Percentiles rank a stretch among this genome's conserved stretches.
phyloP scores from a whole-genome alignment of 352 stramenopile genomes.

The Phytopythium delawarense region DNA sequence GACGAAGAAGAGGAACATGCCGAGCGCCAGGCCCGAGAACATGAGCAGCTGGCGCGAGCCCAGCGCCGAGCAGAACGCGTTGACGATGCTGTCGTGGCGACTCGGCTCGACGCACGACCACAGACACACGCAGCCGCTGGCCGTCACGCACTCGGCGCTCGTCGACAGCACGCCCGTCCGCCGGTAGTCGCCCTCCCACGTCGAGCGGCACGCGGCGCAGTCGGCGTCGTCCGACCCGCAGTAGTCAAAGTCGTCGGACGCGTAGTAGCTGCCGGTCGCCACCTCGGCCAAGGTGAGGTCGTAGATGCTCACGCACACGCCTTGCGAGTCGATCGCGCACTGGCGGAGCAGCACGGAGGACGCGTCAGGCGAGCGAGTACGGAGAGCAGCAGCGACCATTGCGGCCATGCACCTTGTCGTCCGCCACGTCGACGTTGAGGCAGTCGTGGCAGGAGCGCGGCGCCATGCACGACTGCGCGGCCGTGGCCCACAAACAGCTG shows the following conservation, averaged over 20 bases:
- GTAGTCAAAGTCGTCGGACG: constrained; percentile 27
- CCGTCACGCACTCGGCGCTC: constrained; percentile 5
- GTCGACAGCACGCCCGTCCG: constrained; percentile 13
- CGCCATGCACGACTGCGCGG: constrained; percentile 17
- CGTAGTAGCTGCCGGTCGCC: constrained; percentile 32
- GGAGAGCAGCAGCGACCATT: no score
- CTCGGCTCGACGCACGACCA: constrained; percentile 1
- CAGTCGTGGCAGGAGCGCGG: constrained; percentile 32
- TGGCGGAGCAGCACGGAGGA: constrained; percentile 17
- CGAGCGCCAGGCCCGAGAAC: constrained; percentile 20
- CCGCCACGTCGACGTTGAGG: constrained; percentile 25
- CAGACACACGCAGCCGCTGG: constrained; percentile 11
- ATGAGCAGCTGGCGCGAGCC: constrained; percentile 18
- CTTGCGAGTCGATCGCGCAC: constrained; percentile 26
- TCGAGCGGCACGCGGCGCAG: constrained; percentile 21
- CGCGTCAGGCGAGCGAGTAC: constrained; percentile 16
- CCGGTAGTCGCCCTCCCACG: constrained; percentile 26
- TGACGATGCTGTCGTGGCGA: not conserved
- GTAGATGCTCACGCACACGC: constrained; percentile 31
- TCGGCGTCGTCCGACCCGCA: constrained; percentile 27
- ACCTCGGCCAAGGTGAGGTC: constrained; percentile 22
- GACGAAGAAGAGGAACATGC: constrained; percentile 23
- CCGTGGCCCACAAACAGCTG: constrained; percentile 27
- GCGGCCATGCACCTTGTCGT: constrained; percentile 16
- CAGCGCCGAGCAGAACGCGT: constrained; percentile 13